Evolutionary conservation across 2,329 filamentous ascomycete genomes (phyloP), one percentile per base, ranked within the genome.

Genomic region (Pseudomassariella vexata): DNA sequence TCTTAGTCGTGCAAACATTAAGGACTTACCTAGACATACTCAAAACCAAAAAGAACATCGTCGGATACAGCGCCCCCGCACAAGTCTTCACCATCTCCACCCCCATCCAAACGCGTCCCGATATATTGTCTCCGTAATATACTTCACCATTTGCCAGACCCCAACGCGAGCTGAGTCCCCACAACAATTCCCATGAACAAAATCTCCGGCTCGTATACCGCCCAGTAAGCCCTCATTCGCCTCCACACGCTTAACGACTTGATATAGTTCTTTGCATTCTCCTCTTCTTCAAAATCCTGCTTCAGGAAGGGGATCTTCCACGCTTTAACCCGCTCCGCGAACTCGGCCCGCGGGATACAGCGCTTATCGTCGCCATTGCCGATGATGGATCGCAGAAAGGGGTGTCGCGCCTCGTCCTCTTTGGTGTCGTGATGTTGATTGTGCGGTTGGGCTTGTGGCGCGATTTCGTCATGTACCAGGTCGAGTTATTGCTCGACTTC

Each of bases 1-100:
- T 23, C 8, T n/a, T 8, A 23, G 21, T 23, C n/a, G 21, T n/a
- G n/a, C 8, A 23, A 23, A 23, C 21, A 8, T 8, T 15, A 14
- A 17, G 10, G 7, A 19, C 21, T 17, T 18, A 32, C 21, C 21
- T 26, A 9, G 68, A 73, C 72, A 76, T 77, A 44, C 68, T 73
- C 5, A 76, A 52, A 6, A 76, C 58, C 35, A 76, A 56, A 42
- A 77, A 75, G 53, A 76, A 76, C 35, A 77, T 63, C 2, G 70
- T 75, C 12, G 71, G 70, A 29, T 75, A 76, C 1, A 77, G 44
- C 0, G 67, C 64, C 4, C 73, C 73, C 8, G 72, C 70, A 25
- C 57, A 66, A 0, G 67, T 65, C 49, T 76, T 77, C 4, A 72
- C 66, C 30, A 77, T 46, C 4, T 73, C 66, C 6, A 72, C 63